Conservation (phyloP, 352 stramenopile species). For the Aphanomyces cochlioides region DNA sequence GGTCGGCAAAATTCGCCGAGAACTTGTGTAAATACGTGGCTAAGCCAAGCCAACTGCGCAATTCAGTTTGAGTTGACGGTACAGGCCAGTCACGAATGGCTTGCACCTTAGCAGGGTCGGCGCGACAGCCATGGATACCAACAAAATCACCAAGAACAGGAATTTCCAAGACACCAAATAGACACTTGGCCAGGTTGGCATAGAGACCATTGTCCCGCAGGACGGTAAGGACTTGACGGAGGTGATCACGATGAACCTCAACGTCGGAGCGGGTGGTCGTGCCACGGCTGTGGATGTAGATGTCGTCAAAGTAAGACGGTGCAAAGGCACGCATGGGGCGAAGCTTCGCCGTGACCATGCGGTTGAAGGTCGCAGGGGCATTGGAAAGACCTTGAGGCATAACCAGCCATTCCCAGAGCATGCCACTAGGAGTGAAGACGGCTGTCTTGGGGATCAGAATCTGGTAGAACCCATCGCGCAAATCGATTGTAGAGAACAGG, state of each 20-base stretch:
- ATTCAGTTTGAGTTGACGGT: conserved; percentile 28
- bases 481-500: conserved; percentile 37
- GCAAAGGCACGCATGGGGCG: conserved; percentile 28
- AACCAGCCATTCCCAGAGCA: conserved; percentile 38
- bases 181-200: conserved; percentile 34
- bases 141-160: conserved; percentile 36
- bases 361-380: conserved; percentile 40
- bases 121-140: conserved; percentile 14
- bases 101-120: conserved; percentile 13
- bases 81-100: conserved; percentile 30
- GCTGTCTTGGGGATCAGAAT: conserved; percentile 34
- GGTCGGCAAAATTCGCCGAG: conserved; percentile 31
- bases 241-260: conserved; percentile 33
- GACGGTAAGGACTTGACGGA: conserved; percentile 30
- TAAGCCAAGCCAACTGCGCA: conserved; percentile 18
- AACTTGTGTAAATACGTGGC: conserved; percentile 32
- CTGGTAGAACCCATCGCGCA: conserved; percentile 39
- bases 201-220: conserved; percentile 35
- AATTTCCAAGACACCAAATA: conserved; percentile 21
- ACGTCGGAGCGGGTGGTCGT: neutral
- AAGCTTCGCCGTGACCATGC: conserved; percentile 34
- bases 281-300: conserved; percentile 35
- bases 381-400: conserved; percentile 36
- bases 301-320: conserved; percentile 38
- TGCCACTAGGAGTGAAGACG: conserved; percentile 31